Conservation (phyloP, 805 yeast species). For the Kodamaea laetipori region DNA sequence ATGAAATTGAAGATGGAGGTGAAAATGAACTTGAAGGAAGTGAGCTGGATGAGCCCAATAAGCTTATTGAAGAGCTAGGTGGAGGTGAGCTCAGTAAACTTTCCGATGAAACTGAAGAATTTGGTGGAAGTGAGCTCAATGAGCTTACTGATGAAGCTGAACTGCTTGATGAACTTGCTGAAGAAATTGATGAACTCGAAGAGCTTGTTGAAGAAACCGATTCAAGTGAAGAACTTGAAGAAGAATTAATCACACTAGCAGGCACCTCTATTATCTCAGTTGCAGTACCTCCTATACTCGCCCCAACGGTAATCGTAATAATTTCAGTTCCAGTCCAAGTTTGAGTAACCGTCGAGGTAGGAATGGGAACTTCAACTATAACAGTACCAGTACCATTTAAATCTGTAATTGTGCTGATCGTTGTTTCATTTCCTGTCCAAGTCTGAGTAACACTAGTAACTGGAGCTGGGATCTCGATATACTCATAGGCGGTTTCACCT, state of each 20-base stretch:
- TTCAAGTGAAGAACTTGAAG: no score
- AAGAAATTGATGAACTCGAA: background rate
- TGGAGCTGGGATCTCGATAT: constrained; percentile 20
- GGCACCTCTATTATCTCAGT: constrained; percentile 14
- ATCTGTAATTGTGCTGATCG: constrained; percentile 12
- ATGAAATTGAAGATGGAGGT: background rate
- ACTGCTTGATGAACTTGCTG: background rate
- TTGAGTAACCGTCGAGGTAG: constrained; percentile 6
- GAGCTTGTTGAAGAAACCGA: background rate
- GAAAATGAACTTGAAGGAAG: background rate
- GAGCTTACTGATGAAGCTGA: background rate
- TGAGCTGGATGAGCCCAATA: background rate
- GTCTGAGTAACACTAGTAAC: constrained; percentile 15
- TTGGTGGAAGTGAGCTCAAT: background rate
- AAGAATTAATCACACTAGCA: no score
- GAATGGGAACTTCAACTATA: constrained; percentile 14
- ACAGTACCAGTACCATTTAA: constrained; percentile 15
- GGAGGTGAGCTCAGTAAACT: background rate
- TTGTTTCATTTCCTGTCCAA: constrained; percentile 12
- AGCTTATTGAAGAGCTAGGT: background rate
- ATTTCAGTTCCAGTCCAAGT: background rate
- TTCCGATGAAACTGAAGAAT: background rate
- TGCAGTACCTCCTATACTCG: constrained; percentile 13
- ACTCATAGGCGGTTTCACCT: constrained; percentile 14
- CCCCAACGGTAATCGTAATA: constrained; percentile 10